These are phyloP conservation scores for Magnolia officinalis DNA, from an alignment of 164 flowering plant species.

Conservation along the genomic window DNA sequence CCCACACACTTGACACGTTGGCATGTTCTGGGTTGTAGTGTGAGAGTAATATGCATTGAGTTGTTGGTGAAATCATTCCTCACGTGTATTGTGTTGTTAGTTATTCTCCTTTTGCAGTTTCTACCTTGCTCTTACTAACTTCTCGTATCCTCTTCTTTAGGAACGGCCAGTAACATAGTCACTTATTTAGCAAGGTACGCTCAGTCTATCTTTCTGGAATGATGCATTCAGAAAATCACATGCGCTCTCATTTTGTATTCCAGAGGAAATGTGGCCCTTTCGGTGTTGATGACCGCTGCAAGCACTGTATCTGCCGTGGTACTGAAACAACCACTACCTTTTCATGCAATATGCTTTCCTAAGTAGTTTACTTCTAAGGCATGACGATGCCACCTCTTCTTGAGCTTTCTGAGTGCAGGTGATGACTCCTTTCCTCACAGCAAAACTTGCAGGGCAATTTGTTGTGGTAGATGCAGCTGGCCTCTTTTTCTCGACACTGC, in stretches of 20 bases:
- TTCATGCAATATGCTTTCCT: neutral
- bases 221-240: neutral
- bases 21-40: too few relatives aligned
- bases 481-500: constrained; percentile 70
- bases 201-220: neutral
- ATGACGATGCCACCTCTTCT: neutral
- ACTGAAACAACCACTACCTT: constrained; percentile 17
- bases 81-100: too few relatives aligned
- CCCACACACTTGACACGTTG: too few relatives aligned
- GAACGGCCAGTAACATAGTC: constrained; percentile 76
- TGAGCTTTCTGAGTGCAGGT: constrained; percentile 37
- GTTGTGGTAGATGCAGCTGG: constrained; percentile 85
- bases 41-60: too few relatives aligned
- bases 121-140: too few relatives aligned
- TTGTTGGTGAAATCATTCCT: too few relatives aligned
- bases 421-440: constrained; percentile 87
- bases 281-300: constrained; percentile 93
- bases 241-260: constrained; percentile 29
- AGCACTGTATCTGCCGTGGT: constrained; percentile 90
- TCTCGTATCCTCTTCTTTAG: constrained; percentile 33
- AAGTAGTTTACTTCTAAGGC: neutral
- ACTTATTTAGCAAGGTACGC: constrained; percentile 86
- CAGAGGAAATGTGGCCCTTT: constrained; percentile 97
- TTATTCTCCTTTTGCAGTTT: too few relatives aligned
- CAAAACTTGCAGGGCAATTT: constrained; percentile 89